phyloP scores from a whole-genome alignment of 495 filamentous ascomycete species.

The Aspergillus olivimuriae region DNA sequence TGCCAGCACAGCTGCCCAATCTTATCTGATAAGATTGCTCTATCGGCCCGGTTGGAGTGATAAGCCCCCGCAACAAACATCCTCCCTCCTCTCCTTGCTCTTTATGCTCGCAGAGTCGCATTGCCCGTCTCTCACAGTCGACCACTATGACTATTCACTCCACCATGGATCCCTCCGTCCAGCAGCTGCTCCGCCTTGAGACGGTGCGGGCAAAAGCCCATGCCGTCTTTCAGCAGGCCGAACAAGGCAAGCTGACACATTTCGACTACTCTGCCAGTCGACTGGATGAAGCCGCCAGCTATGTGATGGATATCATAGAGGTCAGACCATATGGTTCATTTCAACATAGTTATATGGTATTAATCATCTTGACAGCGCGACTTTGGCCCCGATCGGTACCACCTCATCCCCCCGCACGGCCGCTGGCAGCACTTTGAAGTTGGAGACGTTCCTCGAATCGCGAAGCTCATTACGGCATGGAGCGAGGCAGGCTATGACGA shows the following conservation, averaged over 20 bases:
- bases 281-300: conserved; percentile 24
- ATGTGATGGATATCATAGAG: conserved; percentile 28
- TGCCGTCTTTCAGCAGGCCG: conserved; percentile 24
- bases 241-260: conserved; percentile 25
- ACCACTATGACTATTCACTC: background rate
- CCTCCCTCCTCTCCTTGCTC: background rate
- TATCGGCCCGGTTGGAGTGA: background rate
- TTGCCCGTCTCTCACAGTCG: background rate
- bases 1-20: background rate
- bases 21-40: conserved; percentile 14
- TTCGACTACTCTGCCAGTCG: conserved; percentile 26
- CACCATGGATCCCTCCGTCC: conserved; percentile 19
- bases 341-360: too few relatives aligned
- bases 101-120: background rate
- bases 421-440: conserved; percentile 89
- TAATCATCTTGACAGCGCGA: conserved; percentile 43
- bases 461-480: conserved; percentile 65
- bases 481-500: conserved; percentile 52
- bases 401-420: conserved; percentile 63
- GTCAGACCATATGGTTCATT: too few relatives aligned
- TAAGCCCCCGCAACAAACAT: background rate
- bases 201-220: conserved; percentile 31
- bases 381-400: conserved; percentile 45
- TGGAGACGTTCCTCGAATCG: conserved; percentile 69
- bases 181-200: conserved; percentile 29